phyloP scores from a whole-genome alignment of 164 flowering plant genomes.

The Macadamia integrifolia region DNA sequence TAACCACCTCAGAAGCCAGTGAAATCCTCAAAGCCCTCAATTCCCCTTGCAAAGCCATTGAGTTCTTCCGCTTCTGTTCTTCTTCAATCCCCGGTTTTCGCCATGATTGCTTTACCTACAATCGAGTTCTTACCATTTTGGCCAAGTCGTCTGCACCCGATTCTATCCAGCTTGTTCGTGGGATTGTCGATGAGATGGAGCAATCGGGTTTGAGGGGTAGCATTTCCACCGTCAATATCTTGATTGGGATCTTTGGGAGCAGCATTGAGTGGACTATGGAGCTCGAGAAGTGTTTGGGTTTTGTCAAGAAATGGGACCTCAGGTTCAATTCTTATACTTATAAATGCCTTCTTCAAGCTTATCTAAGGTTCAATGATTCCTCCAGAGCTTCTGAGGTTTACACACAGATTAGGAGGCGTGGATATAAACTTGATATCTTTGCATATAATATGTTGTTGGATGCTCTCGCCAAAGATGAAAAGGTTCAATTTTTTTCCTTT shows the following conservation, averaged over 20 bases:
- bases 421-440: conserved; percentile 57
- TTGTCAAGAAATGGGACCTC: conserved; percentile 74
- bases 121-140: conserved; percentile 58
- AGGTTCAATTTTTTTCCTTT: conserved; percentile 34
- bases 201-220: conserved; percentile 35
- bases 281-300: conserved; percentile 40
- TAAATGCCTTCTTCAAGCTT: conserved; percentile 77
- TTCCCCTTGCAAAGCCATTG: conserved; percentile 50
- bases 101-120: conserved; percentile 73
- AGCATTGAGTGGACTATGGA: conserved; percentile 28
- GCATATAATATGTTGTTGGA: conserved; percentile 81
- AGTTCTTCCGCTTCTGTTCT: conserved; percentile 64
- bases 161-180: conserved; percentile 24
- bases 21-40: conserved; percentile 63
- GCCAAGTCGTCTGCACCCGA: conserved; percentile 35
- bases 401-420: conserved; percentile 46
- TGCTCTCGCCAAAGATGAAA: conserved; percentile 62
- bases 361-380: conserved; percentile 40
- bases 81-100: conserved; percentile 46
- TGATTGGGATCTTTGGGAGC: conserved; percentile 49
- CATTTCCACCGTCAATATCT: conserved; percentile 76
- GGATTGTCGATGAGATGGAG: conserved; percentile 59
- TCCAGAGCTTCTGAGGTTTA: conserved; percentile 46
- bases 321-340: conserved; percentile 62
- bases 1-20: conserved; percentile 69